These are phyloP conservation scores for Fusarium sambucinum DNA, from an alignment of 2,329 filamentous ascomycete genomes.

Conservation along the genomic window DNA sequence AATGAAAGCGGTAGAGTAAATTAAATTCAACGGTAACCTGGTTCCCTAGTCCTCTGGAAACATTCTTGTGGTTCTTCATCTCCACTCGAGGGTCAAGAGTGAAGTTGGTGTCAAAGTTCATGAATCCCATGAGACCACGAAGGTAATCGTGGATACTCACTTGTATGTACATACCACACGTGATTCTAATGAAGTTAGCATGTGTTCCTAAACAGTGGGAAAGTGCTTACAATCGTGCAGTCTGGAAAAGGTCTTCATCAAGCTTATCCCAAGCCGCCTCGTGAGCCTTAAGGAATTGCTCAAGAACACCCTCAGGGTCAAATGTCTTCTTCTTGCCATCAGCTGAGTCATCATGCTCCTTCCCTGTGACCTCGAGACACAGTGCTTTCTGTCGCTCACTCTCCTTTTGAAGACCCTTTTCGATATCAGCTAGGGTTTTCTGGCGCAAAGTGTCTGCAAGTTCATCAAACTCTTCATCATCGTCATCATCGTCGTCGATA, in stretches of 20 bases:
- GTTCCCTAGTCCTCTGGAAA: slow-evolving; percentile 50
- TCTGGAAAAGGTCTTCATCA: slow-evolving; percentile 15
- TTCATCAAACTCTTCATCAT: neutral
- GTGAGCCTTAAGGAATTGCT: slow-evolving; percentile 1
- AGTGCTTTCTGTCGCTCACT: neutral
- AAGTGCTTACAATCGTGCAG: neutral
- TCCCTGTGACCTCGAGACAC: neutral
- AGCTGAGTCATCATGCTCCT: neutral
- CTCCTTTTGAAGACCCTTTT: neutral
- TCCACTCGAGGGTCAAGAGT: slow-evolving; percentile 54
- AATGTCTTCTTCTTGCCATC: neutral
- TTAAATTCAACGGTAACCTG: slow-evolving; percentile 55
- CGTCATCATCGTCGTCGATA: neutral
- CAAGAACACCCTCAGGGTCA: neutral
- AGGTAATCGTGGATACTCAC: slow-evolving; percentile 58
- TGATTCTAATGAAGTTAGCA: slow-evolving; percentile 36
- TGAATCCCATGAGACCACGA: slow-evolving; percentile 59
- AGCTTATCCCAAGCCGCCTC: slow-evolving; percentile 12
- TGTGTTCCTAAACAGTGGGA: too few relatives aligned
- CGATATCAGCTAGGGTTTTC: neutral
- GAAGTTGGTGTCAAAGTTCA: slow-evolving; percentile 68
- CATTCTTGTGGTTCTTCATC: slow-evolving; percentile 40
- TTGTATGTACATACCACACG: slow-evolving; percentile 69
- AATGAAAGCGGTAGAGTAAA: slow-evolving; percentile 53
- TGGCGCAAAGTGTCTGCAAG: neutral